Percentiles rank a stretch among this genome's conserved stretches.
Evolutionary conservation across 345 rosid genomes (phyloP).

Genomic region (Citrus hindsii): DNA sequence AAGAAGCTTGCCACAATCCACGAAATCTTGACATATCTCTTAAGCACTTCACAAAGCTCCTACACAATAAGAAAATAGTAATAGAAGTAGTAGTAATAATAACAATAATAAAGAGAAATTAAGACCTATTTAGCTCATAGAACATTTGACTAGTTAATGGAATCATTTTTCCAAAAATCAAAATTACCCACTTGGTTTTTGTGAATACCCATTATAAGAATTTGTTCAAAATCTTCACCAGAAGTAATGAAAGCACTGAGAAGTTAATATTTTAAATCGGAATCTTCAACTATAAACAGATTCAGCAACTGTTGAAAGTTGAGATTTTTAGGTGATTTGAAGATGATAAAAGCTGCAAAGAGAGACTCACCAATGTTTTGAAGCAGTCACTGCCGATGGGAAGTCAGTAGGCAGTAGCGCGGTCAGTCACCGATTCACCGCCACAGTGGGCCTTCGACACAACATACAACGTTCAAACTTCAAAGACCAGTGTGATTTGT

Average conservation of each 20-base stretch:
- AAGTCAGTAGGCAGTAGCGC: not conserved
- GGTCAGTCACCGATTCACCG: not conserved
- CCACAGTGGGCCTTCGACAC: not conserved
- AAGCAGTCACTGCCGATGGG: not conserved
- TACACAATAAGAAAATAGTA: not conserved
- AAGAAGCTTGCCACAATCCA: slow-evolving; percentile 68
- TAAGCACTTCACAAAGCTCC: not conserved
- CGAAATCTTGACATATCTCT: slow-evolving; percentile 70
- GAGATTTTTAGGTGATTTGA: not conserved
- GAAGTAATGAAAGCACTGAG: not conserved
- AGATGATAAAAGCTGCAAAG: not conserved
- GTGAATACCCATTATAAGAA: not conserved
- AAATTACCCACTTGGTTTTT: not conserved
- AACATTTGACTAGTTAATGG: not conserved
- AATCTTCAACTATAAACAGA: not conserved
- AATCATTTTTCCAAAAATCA: not conserved
- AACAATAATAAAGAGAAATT: not conserved
- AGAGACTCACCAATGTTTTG: not conserved
- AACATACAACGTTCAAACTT: no score
- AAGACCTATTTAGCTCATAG: not conserved
- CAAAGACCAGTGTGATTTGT: not conserved
- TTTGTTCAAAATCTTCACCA: not conserved
- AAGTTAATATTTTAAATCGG: not conserved
- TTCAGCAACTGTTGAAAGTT: not conserved
- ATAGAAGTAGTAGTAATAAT: no score